These are phyloP conservation scores for Blumeriella jaapii DNA, from an alignment of 2,329 filamentous ascomycete species.

Conservation along the genomic window DNA sequence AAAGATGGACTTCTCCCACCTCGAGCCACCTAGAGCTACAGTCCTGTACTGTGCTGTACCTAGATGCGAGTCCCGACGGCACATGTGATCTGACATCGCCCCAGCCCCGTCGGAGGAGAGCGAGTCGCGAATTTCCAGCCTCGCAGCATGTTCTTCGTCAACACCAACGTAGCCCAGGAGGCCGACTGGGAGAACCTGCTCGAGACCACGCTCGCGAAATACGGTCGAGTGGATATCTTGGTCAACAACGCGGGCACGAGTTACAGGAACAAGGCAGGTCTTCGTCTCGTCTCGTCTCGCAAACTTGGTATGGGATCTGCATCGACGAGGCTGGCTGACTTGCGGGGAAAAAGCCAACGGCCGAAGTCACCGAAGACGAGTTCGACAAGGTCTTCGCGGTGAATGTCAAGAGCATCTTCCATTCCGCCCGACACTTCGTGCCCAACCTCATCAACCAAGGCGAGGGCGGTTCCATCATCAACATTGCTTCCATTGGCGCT, in stretches of 20 bases:
- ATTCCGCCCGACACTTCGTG: slow-evolving; percentile 44
- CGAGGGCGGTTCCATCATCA: slow-evolving; percentile 49
- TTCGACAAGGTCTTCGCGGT: slow-evolving; percentile 57
- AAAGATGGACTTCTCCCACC: too few relatives aligned
- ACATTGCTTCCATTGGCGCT: slow-evolving; percentile 54
- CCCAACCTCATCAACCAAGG: slow-evolving; percentile 47
- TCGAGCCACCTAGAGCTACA: too few relatives aligned
- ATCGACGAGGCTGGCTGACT: too few relatives aligned
- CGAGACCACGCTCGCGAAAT: slow-evolving; percentile 33
- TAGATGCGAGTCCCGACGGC: too few relatives aligned
- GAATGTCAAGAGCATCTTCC: slow-evolving; percentile 57
- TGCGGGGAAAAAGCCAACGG: slow-evolving; percentile 34
- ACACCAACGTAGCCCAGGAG: slow-evolving; percentile 39
- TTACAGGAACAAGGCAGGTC: slow-evolving; percentile 43
- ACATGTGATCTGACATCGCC: slow-evolving; percentile 2
- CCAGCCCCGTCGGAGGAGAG: slow-evolving; percentile 35
- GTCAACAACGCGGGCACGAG: slow-evolving; percentile 51
- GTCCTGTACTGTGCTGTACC: too few relatives aligned
- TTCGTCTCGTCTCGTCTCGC: neutral
- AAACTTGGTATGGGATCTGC: too few relatives aligned
- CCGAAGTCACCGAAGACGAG: slow-evolving; percentile 52
- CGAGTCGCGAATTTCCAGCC: slow-evolving; percentile 31
- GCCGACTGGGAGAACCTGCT: slow-evolving; percentile 43
- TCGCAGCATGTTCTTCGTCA: slow-evolving; percentile 28
- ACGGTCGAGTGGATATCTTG: slow-evolving; percentile 43